These are phyloP conservation scores for Blastocystis sp. DNA, from an alignment of 352 stramenopile genomes.

Conservation along the genomic window DNA sequence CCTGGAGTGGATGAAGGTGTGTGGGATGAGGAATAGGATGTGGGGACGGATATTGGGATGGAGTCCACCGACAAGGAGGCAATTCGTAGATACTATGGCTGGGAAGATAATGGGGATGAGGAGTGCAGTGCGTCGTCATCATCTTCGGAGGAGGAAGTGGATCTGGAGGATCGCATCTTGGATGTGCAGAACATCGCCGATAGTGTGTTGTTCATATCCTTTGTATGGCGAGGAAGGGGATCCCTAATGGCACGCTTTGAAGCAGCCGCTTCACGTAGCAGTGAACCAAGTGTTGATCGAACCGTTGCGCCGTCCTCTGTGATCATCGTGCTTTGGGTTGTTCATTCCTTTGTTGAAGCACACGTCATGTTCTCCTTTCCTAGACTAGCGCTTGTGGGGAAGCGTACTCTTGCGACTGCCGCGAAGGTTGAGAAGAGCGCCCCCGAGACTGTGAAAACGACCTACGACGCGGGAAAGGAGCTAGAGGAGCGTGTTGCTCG, in stretches of 20 bases:
- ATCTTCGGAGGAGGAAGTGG: not conserved
- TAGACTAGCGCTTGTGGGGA: not conserved
- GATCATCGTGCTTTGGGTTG: not conserved
- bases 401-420: constrained; percentile 23
- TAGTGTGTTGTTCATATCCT: constrained; percentile 65
- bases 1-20: constrained; percentile 24
- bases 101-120: not conserved
- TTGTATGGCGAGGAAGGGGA: not conserved
- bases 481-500: constrained; percentile 52
- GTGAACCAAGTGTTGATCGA: constrained; percentile 65
- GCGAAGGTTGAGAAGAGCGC: constrained; percentile 3
- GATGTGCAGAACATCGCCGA: constrained; percentile 58
- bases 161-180: not conserved
- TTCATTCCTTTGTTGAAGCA: constrained; percentile 3
- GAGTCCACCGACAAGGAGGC: constrained; percentile 61
- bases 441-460: constrained; percentile 45
- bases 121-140: not conserved
- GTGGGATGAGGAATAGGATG: not conserved
- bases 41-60: constrained; percentile 65
- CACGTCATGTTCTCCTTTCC: constrained; percentile 49
- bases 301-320: constrained; percentile 18
- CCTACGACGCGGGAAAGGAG: constrained; percentile 59
- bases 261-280: constrained; percentile 41
- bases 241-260: constrained; percentile 52
- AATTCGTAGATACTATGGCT: constrained; percentile 37